phyloP scores from a whole-genome alignment of 164 flowering plant species.

The Magnolia sinica region DNA sequence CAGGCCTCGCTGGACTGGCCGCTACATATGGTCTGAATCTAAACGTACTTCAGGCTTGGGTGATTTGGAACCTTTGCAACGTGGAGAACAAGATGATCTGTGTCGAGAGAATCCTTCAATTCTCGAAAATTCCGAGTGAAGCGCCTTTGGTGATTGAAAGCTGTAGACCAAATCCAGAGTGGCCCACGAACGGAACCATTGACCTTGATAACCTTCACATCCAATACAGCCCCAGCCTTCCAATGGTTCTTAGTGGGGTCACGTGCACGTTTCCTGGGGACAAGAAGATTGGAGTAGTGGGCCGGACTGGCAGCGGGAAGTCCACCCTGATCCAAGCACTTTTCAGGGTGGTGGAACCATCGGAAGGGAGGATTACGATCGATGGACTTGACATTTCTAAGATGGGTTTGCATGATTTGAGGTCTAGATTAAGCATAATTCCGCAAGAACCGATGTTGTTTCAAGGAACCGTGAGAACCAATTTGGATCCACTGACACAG shows the following conservation, averaged over 20 bases:
- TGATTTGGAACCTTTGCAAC: constrained; percentile 79
- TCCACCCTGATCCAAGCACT: constrained; percentile 85
- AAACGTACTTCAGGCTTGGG: constrained; percentile 78
- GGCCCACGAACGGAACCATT: constrained; percentile 64
- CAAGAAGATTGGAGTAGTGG: constrained; percentile 77
- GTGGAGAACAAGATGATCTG: constrained; percentile 86
- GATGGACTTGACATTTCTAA: constrained; percentile 63
- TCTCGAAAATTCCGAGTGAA: constrained; percentile 60
- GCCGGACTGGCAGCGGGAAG: constrained; percentile 92
- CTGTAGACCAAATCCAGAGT: constrained; percentile 49
- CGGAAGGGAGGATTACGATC: constrained; percentile 53
- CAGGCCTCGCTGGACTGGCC: constrained; percentile 78
- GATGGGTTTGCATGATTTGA: constrained; percentile 73
- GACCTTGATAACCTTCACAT: constrained; percentile 56
- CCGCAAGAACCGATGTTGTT: constrained; percentile 85
- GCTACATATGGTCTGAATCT: constrained; percentile 79
- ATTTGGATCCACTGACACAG: constrained; percentile 66
- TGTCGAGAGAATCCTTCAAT: constrained; percentile 78
- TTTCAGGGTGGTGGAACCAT: constrained; percentile 73
- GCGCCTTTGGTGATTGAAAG: constrained; percentile 62
- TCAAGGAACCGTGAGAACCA: constrained; percentile 75
- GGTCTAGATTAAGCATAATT: constrained; percentile 66
- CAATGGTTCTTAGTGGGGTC: constrained; percentile 63
- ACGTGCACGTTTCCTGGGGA: constrained; percentile 65
- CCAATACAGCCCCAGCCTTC: constrained; percentile 55